Conservation (phyloP, 2,329 filamentous ascomycete species). For the Apiospora saccharicola region DNA sequence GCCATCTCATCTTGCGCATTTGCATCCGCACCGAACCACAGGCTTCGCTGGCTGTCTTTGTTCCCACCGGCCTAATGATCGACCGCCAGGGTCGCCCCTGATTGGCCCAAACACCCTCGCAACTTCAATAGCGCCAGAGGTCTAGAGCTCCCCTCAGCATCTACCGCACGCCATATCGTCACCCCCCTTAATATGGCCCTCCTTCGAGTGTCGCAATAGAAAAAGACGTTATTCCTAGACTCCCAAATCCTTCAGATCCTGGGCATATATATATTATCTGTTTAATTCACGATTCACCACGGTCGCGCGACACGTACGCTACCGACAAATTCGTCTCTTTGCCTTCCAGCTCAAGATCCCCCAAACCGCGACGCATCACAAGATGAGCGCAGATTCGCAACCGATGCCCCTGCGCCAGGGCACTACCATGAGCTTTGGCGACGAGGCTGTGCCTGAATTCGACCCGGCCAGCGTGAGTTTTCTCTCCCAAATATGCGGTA, state of each 20-base stretch:
- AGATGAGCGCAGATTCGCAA: conserved; percentile 43
- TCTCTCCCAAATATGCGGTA: conserved; percentile 17
- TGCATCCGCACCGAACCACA: conserved; percentile 21
- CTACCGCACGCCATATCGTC: conserved; percentile 19
- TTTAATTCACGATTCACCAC: not conserved
- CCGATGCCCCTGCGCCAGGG: conserved; percentile 55
- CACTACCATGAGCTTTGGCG: conserved; percentile 54
- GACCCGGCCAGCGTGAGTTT: conserved; percentile 64
- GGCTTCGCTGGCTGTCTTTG: not conserved
- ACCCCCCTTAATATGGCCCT: not conserved
- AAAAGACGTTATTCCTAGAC: conserved; percentile 1
- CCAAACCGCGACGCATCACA: conserved; percentile 24
- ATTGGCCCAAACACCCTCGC: conserved; percentile 5
- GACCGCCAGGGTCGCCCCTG: not conserved
- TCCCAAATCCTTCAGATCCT: not conserved
- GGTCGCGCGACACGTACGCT: not conserved
- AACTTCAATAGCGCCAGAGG: conserved; percentile 14
- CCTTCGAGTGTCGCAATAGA: conserved; percentile 7
- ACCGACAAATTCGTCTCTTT: no score
- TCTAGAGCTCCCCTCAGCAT: conserved; percentile 18
- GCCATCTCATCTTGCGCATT: conserved; percentile 21
- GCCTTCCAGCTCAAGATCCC: conserved; percentile 15
- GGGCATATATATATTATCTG: not conserved
- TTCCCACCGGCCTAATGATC: conserved; percentile 10
- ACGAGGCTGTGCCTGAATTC: conserved; percentile 65